These are phyloP conservation scores for Paraphysoderma sedebokerense DNA, from an alignment of 371 early-diverging fungal species.

Conservation along the genomic window DNA sequence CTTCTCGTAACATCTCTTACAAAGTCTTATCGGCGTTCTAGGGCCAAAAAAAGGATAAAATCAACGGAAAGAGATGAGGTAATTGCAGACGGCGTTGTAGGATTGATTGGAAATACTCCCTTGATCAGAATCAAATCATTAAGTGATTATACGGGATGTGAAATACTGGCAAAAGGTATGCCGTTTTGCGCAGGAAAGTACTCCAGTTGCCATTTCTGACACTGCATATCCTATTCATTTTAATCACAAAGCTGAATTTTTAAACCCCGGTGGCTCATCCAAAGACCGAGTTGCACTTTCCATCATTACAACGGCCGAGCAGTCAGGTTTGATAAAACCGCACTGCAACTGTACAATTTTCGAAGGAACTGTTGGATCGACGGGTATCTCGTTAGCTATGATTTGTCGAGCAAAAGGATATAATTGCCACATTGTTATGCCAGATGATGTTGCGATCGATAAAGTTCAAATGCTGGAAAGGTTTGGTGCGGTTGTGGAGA, in stretches of 20 bases:
- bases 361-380: conserved; percentile 86
- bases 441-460: conserved; percentile 80
- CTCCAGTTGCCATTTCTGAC: neutral
- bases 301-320: conserved; percentile 66
- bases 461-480: conserved; percentile 68
- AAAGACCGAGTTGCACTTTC: conserved; percentile 87
- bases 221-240: neutral
- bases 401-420: conserved; percentile 74
- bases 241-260: conserved; percentile 40
- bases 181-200: neutral
- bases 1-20: too few species aligned
- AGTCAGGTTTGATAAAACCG: conserved; percentile 32
- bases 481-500: conserved; percentile 79
- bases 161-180: conserved; percentile 64
- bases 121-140: conserved; percentile 67
- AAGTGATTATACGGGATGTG: conserved; percentile 76
- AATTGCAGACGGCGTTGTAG: conserved; percentile 48
- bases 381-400: conserved; percentile 69
- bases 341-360: conserved; percentile 59
- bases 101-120: conserved; percentile 76
- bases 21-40: too few species aligned
- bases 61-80: too few species aligned
- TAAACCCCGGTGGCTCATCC: conserved; percentile 83
- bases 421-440: conserved; percentile 85
- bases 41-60: too few species aligned